Percentiles rank a stretch among this genome's conserved stretches.
Evolutionary conservation across 176 grass and related monocot genomes (phyloP).

Genomic region (Aegilops longissima): DNA sequence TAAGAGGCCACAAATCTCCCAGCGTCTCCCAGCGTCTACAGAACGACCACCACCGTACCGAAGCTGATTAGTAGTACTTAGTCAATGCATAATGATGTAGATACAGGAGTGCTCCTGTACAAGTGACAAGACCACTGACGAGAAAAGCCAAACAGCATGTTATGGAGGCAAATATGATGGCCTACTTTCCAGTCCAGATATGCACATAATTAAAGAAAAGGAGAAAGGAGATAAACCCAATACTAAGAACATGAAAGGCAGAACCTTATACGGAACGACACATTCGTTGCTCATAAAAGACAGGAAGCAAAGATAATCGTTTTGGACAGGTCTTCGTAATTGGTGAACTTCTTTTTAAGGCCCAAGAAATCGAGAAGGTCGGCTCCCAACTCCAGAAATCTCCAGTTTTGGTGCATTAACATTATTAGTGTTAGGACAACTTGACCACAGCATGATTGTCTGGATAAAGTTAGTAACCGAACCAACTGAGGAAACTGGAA

Average conservation of each 20-base stretch:
- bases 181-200: not conserved
- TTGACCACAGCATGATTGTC: not conserved
- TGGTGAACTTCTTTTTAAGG: not conserved
- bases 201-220: not conserved
- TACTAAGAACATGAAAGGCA: conserved; percentile 4
- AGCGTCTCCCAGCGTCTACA: not conserved
- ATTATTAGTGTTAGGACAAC: not conserved
- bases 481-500: not conserved
- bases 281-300: conserved; percentile 3
- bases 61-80: not conserved
- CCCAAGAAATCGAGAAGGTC: not conserved
- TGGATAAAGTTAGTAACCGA: not conserved
- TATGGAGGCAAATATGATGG: conserved; percentile 1
- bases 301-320: not conserved
- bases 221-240: not conserved
- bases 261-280: not conserved
- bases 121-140: not conserved
- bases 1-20: not conserved
- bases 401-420: not conserved
- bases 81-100: not conserved
- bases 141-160: not conserved
- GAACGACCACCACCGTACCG: not conserved
- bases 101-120: not conserved
- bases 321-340: not conserved
- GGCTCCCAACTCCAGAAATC: not conserved